Conservation (phyloP, 805 yeast species). For the Zygoascus biomembranicola region DNA sequence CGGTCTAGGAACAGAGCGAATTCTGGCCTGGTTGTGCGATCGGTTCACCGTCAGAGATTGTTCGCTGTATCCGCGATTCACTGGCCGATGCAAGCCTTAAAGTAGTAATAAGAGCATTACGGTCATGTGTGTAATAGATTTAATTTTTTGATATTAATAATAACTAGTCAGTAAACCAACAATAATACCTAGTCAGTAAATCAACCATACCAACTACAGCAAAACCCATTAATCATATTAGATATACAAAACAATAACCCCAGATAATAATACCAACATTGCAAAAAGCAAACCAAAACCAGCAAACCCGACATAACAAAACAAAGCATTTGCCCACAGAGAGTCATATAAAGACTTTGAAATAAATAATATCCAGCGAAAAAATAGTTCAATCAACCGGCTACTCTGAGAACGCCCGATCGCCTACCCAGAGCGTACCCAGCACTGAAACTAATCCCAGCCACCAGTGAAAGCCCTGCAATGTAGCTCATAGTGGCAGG, state of each 20-base stretch:
- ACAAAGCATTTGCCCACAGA: not conserved
- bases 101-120: not conserved
- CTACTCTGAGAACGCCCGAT: conserved; percentile 5
- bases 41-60: conserved; percentile 98
- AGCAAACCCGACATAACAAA: not conserved
- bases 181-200: no score
- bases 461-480: conserved; percentile 4
- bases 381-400: not conserved
- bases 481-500: not conserved
- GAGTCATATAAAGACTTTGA: not conserved
- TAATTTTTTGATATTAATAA: not conserved
- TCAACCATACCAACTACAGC: no score
- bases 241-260: not conserved
- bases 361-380: not conserved
- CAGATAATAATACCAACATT: not conserved
- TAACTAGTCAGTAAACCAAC: not conserved
- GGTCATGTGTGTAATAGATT: not conserved
- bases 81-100: conserved; percentile 96
- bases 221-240: no score
- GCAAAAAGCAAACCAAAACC: no score
- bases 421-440: conserved; percentile 18
- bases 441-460: conserved; percentile 18
- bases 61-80: conserved; percentile 92
- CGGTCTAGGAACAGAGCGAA: conserved; percentile 97
- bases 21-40: conserved; percentile 96